Evolutionary conservation across 208 protist species (phyloP).

Genomic region (Acanthamoeba lugdunensis): DNA sequence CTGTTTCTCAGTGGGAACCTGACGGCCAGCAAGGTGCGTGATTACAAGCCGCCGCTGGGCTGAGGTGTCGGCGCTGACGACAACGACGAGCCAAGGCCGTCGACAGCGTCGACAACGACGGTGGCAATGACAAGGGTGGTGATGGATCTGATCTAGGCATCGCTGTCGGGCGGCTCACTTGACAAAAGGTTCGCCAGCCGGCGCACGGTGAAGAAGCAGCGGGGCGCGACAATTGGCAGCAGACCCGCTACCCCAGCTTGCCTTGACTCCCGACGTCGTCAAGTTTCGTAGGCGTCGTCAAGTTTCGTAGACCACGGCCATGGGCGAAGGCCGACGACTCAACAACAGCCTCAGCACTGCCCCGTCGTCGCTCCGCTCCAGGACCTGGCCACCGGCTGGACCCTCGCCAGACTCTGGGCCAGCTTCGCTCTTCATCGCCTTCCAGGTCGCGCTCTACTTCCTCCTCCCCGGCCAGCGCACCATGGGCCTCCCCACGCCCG

Average conservation of each 20-base stretch:
- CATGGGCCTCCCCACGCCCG: slow-evolving; percentile 72
- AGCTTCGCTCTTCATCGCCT: slow-evolving; percentile 31
- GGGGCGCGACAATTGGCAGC: neutral
- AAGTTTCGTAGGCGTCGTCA: neutral
- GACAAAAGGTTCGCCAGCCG: neutral
- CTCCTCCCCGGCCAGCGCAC: slow-evolving; percentile 54
- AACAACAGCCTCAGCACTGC: neutral
- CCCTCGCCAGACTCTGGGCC: neutral
- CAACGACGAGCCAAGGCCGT: neutral
- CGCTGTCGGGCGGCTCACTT: neutral
- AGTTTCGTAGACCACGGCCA: neutral
- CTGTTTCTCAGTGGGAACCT: neutral
- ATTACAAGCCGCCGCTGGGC: neutral
- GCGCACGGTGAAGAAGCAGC: neutral
- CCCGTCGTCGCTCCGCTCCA: neutral
- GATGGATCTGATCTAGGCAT: neutral
- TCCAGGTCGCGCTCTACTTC: slow-evolving; percentile 60
- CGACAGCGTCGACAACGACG: neutral
- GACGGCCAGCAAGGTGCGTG: neutral
- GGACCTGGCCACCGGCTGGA: slow-evolving; percentile 10
- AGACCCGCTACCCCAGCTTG: neutral
- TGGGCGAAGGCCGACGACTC: neutral
- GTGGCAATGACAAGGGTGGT: neutral
- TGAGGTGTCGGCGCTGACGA: neutral
- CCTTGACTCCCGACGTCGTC: neutral